A percentile compares a stretch with the other conserved stretches of the same genome.
Evolutionary conservation across 176 grass and related monocot species (phyloP).

Genomic region (Hordeum vulgare): MorexV3_pseudomolecules_assembly NC_058518.1:452253253-452253752

Average conservation of each 20-base stretch:
- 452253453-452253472: constrained; percentile 50
- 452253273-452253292: neutral
- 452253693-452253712: constrained; percentile 46
- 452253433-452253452: constrained; percentile 44
- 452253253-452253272: neutral
- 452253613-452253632: constrained; percentile 52
- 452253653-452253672: neutral
- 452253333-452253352: constrained; percentile 50
- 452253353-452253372: constrained; percentile 44
- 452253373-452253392: neutral
- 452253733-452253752: constrained; percentile 56
- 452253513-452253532: constrained; percentile 72
- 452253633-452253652: constrained; percentile 6
- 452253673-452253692: neutral
- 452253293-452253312: neutral
- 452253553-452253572: constrained; percentile 74
- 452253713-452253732: constrained; percentile 81
- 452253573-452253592: constrained; percentile 86
- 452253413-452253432: constrained; percentile 9
- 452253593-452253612: constrained; percentile 98
- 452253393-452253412: neutral
- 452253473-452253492: constrained; percentile 77
- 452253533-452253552: constrained; percentile 52
- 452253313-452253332: constrained; percentile 50
- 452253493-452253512: constrained; percentile 61